Evolutionary conservation across 179 eudicot species (phyloP), one percentile per base, ranked within the genome.

Genomic region (Camellia oleifera): DNA sequence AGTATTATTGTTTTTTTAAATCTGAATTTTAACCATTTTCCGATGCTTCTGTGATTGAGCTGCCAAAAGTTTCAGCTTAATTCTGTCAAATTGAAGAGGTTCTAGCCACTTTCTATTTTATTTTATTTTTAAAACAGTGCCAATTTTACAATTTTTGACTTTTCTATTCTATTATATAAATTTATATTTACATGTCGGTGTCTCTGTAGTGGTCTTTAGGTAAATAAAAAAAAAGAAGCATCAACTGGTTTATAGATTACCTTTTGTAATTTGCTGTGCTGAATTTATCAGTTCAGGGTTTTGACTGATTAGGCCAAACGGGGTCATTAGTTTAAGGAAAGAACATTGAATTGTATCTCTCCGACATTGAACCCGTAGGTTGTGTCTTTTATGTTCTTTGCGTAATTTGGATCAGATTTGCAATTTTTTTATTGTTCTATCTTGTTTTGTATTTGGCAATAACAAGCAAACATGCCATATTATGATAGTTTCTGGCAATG

Each of bases 351-450:
- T 20, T 42, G 32, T 26, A n/a, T 62, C 17, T 61, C 50, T 2
- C 2, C 44, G 66, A 8, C 60, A 12, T 61, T 7, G 5, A 64
- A 76, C 46, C 52, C 76, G 8, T 52, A 7, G 66, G 26, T 58
- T 14, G 32, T 76, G 26, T 52, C 40, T 75, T 57, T 40, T 60
- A 46, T 44, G 74, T 60, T 11, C 69, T 63, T 4, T 62, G 57
- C 69, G n/a, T 46, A 63, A 12, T 76, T 62, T 62, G 44, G 70
- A 76, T 63, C 7, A 4, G 18, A 77, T 77, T 13, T 66, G 46
- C 62, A 50, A 26, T 77, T 77, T 62, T n/a, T n/a, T 50, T 54
- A 14, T 65, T 17, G 9, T 50, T 44, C 72, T 77, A 13, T 50
- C 69, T 65, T 46, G 11, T 68, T 23, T 44, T 57, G 32, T 42